These are phyloP conservation scores for Penicillium decumbens DNA, from an alignment of 2,329 filamentous ascomycete genomes.

Conservation along the genomic window DNA sequence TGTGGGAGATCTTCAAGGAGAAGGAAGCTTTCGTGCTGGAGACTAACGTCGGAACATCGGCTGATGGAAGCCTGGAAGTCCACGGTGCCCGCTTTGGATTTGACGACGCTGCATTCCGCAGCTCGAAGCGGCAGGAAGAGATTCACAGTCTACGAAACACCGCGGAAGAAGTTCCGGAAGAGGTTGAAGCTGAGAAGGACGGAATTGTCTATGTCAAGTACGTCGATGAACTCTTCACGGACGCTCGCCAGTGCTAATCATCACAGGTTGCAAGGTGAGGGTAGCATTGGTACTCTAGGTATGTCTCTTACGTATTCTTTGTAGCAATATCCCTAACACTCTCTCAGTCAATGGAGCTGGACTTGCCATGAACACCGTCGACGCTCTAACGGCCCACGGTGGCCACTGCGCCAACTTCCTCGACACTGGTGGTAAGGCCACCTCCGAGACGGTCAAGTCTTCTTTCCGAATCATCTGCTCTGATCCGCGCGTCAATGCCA, in stretches of 20 bases:
- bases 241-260: neutral
- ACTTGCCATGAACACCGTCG: slow-evolving; percentile 85
- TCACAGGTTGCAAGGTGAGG: slow-evolving; percentile 45
- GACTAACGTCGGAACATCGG: slow-evolving; percentile 44
- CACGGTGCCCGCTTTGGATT: slow-evolving; percentile 58
- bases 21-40: slow-evolving; percentile 63
- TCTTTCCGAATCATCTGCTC: slow-evolving; percentile 69
- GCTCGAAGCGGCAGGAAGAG: slow-evolving; percentile 56
- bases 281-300: slow-evolving; percentile 68
- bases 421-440: slow-evolving; percentile 86
- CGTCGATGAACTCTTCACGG: neutral
- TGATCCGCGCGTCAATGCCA: slow-evolving; percentile 66
- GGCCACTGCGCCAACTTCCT: slow-evolving; percentile 76
- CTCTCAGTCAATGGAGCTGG: slow-evolving; percentile 73
- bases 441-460: slow-evolving; percentile 70
- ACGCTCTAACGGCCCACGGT: slow-evolving; percentile 65
- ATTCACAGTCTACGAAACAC: slow-evolving; percentile 56
- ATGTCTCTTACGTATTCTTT: slow-evolving; percentile 7
- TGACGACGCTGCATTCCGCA: slow-evolving; percentile 65
- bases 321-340: neutral
- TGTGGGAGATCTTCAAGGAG: slow-evolving; percentile 57
- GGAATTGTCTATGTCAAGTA: slow-evolving; percentile 76
- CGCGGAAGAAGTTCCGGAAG: slow-evolving; percentile 50
- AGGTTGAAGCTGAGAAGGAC: slow-evolving; percentile 60
- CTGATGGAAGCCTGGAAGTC: slow-evolving; percentile 47